Conservation (phyloP, 192 early-diverging fungal genomes). For the Globomyces pollinis-pini region DNA sequence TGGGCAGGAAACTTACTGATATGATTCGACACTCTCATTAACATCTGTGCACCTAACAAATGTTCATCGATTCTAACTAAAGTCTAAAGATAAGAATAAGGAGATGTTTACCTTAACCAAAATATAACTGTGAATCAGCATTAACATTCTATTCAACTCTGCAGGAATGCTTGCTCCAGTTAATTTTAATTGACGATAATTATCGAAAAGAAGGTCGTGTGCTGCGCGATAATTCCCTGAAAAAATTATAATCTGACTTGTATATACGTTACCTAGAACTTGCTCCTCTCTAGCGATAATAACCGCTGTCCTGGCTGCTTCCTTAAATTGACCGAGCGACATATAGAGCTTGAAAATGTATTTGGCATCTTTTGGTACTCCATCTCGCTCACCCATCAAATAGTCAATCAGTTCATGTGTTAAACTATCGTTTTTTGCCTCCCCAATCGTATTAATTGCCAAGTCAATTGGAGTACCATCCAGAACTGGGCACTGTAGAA, state of each 20-base stretch:
- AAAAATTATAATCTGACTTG: neutral
- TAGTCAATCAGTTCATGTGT: constrained; percentile 52
- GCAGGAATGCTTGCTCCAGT: constrained; percentile 35
- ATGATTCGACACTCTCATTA: constrained; percentile 48
- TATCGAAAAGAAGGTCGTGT: constrained; percentile 48
- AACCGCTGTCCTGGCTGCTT: constrained; percentile 48
- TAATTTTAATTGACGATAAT: constrained; percentile 32
- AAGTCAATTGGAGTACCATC: constrained; percentile 29
- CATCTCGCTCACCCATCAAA: constrained; percentile 52
- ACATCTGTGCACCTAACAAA: constrained; percentile 40
- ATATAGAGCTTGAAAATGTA: constrained; percentile 58
- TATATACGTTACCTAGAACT: constrained; percentile 37
- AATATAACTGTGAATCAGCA: constrained; percentile 54
- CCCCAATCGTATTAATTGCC: constrained; percentile 47
- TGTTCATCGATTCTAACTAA: constrained; percentile 41
- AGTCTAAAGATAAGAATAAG: constrained; percentile 16
- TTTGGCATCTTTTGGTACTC: constrained; percentile 50
- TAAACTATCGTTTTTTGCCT: constrained; percentile 42
- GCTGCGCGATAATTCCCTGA: constrained; percentile 50
- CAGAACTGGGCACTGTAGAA: constrained; percentile 26
- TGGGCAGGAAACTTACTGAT: constrained; percentile 51
- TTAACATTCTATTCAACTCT: constrained; percentile 47
- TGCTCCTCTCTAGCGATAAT: constrained; percentile 55
- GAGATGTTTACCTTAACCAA: constrained; percentile 54
- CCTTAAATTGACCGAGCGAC: constrained; percentile 43